These are phyloP conservation scores for Daldinia grandis DNA, from an alignment of 495 filamentous ascomycete species.

Conservation along the genomic window DNA sequence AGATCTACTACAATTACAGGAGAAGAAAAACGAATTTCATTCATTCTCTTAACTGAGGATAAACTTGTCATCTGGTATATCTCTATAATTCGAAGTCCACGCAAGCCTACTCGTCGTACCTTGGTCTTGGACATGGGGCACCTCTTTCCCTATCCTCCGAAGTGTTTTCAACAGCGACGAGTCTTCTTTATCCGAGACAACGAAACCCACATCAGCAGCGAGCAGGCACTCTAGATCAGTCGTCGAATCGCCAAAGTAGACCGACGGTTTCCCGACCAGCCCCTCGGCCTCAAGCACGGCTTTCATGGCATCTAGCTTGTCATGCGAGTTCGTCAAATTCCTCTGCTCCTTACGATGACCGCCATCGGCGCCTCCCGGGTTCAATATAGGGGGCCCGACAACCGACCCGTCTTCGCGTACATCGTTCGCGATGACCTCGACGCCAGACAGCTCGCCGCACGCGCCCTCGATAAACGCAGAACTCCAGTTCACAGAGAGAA, in stretches of 20 bases:
- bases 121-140: conserved; percentile 46
- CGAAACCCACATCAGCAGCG: conserved; percentile 47
- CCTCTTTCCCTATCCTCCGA: conserved; percentile 47
- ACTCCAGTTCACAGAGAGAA: conserved; percentile 59
- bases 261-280: conserved; percentile 16
- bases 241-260: conserved; percentile 50
- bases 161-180: conserved; percentile 49
- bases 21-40: too few species aligned
- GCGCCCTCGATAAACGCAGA: conserved; percentile 50
- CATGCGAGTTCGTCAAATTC: conserved; percentile 46
- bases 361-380: neutral
- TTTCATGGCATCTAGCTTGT: conserved; percentile 44
- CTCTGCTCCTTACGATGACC: neutral
- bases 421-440: conserved; percentile 46
- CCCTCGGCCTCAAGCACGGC: conserved; percentile 22
- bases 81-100: conserved; percentile 34
- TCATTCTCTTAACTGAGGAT: conserved; percentile 4
- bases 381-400: conserved; percentile 45
- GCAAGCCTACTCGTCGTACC: conserved; percentile 13
- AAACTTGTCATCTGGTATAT: conserved; percentile 26
- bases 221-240: conserved; percentile 53
- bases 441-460: conserved; percentile 32
- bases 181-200: conserved; percentile 49
- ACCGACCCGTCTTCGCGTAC: conserved; percentile 46
- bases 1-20: too few species aligned